These are phyloP conservation scores for Yamadazyma dendronema DNA, from an alignment of 1,139 yeast genomes.

Conservation along the genomic window DNA sequence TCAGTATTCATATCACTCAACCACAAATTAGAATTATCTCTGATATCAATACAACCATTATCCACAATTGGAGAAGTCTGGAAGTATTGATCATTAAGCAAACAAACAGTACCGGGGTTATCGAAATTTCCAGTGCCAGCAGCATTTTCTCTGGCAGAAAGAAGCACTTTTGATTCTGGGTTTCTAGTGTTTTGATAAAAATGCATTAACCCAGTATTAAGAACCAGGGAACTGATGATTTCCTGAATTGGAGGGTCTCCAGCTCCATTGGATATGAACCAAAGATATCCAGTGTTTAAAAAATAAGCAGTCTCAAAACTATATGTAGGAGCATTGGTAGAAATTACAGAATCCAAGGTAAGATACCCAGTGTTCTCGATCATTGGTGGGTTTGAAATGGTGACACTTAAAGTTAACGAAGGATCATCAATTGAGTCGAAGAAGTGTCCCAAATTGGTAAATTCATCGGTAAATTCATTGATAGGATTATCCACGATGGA, in stretches of 20 bases:
- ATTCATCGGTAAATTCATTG: conserved; percentile 21
- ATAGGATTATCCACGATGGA: conserved; percentile 27
- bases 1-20: conserved; percentile 14
- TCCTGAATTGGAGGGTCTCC: conserved; percentile 5
- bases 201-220: conserved; percentile 24
- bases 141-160: conserved; percentile 17
- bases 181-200: conserved; percentile 18
- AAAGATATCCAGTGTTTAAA: conserved; percentile 9
- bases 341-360: conserved; percentile 18
- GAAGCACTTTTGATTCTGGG: conserved; percentile 14
- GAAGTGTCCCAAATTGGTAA: conserved; percentile 23
- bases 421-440: conserved; percentile 15
- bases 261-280: conserved; percentile 7
- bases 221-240: conserved; percentile 17
- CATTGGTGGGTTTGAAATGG: too few species aligned
- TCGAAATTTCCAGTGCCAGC: conserved; percentile 13
- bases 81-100: conserved; percentile 18
- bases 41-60: conserved; percentile 25
- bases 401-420: conserved; percentile 5
- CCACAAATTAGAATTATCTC: conserved; percentile 19
- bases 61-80: conserved; percentile 24
- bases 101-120: conserved; percentile 28
- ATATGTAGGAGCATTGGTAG: conserved; percentile 20
- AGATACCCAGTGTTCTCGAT: conserved; percentile 22
- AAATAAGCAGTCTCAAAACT: conserved; percentile 19